Base-by-base conservation (phyloP, 208 protist genomes). In the Crithidia expoeki region DNA sequence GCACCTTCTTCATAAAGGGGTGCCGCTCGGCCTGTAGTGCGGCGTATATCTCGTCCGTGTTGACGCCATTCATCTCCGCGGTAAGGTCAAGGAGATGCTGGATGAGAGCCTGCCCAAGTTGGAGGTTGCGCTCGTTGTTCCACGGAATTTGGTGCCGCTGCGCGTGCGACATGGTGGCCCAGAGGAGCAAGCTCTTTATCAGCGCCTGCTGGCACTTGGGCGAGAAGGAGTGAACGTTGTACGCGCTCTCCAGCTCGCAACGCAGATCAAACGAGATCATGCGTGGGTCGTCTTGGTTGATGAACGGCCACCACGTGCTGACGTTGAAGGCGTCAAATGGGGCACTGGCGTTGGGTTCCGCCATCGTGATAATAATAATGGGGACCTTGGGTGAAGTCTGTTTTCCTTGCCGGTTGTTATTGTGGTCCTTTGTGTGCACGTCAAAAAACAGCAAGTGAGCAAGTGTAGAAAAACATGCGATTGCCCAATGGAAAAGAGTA, bases 31-130 rank as follows among this genome's bases (percentile, higher is more conserved):
- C 68, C 46, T 64, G 46, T 19, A 67, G 52, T 0, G 68, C 57
- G 11, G 68, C 59, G 50, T 74, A 53, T 25, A 74, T 74, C 5
- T 57, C 59, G 42, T 67, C 59, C n/a, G 50, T 46, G 59, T 46
- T 74, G n/a, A 67, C 52, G 59, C 59, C 50, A 16, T 67, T 63
- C 17, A 60, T 6, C 68, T 74, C 59, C 2, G 68, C 68, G 1
- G 68, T 74, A 28, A 74, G 36, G 51, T 67, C 58, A 9, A 74
- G 58, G 9, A 61, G 23, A n/a, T 74, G 58, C 40, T 74, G 68
- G 23, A 74, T 27, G 2, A 74, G 47, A 0, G 47, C 49, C 47
- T 74, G 68, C 1, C 68, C 68, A n/a, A 74, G 68, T 7, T 40
- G 27, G 34, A 74, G 21, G 42, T 67, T 67, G 11, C 33, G n/a